Evolutionary conservation across 2,329 filamentous ascomycete genomes (phyloP).

Genomic region (Pseudogymnoascus sp.): DNA sequence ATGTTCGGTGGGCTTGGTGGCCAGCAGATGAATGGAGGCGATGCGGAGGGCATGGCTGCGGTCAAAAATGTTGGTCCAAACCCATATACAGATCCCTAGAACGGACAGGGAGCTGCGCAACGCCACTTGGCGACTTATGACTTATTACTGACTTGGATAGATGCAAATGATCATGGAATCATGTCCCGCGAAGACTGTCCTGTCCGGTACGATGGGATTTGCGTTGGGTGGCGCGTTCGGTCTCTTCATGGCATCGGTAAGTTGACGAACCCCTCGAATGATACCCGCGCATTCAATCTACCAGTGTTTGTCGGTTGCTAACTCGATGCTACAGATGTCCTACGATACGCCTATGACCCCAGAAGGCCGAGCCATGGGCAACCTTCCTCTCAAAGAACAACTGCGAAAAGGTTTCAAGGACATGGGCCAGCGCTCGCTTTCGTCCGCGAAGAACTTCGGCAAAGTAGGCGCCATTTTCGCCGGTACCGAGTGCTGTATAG

Average conservation of each 20-base stretch:
- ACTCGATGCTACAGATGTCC: conserved; percentile 61
- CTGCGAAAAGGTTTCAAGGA: conserved; percentile 82
- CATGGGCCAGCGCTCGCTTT: conserved; percentile 79
- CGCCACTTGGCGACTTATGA: not conserved
- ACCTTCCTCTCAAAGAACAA: conserved; percentile 78
- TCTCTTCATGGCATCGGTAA: conserved; percentile 93
- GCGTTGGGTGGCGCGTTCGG: conserved; percentile 90
- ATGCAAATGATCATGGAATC: conserved; percentile 64
- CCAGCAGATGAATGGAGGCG: conserved; percentile 13
- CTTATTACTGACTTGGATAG: conserved; percentile 15
- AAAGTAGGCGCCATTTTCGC: conserved; percentile 85
- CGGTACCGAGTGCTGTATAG: conserved; percentile 92
- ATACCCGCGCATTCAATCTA: not conserved
- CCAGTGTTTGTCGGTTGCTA: not conserved
- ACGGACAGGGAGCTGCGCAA: not conserved
- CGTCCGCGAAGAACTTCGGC: conserved; percentile 88
- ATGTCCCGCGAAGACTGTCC: conserved; percentile 77
- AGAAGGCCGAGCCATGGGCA: conserved; percentile 37
- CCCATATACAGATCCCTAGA: not conserved
- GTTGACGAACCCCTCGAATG: conserved; percentile 28
- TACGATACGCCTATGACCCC: conserved; percentile 79
- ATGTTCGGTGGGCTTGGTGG: conserved; percentile 15
- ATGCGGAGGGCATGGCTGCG: conserved; percentile 24
- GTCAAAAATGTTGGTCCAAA: conserved; percentile 24
- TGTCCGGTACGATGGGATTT: conserved; percentile 90